Conservation (phyloP, 1,284 basidiomycete genomes). For the Leccinum griseonigrum region DNA sequence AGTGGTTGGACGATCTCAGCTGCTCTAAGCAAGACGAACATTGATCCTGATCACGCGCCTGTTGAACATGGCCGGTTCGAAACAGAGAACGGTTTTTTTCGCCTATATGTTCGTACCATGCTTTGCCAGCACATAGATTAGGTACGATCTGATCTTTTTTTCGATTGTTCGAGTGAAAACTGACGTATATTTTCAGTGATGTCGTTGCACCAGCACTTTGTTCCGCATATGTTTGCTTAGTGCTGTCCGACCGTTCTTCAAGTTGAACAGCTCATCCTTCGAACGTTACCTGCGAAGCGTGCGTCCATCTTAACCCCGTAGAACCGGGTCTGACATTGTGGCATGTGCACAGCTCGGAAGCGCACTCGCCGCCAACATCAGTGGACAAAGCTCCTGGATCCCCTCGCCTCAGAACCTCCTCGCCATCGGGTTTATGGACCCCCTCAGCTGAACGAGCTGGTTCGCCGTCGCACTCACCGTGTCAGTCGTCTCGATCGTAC, state of each 20-base stretch:
- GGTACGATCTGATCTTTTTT: too few species aligned
- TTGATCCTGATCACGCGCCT: conserved; percentile 96
- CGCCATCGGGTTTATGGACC: conserved; percentile 90
- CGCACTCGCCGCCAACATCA: conserved; percentile 76
- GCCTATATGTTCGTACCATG: conserved; percentile 97
- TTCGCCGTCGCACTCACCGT: conserved; percentile 94
- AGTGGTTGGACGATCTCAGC: conserved; percentile 99
- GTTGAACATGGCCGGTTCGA: conserved; percentile 86
- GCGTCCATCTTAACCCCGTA: conserved; percentile 68
- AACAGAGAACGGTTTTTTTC: conserved; percentile 83
- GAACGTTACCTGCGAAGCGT: conserved; percentile 83
- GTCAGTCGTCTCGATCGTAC: conserved; percentile 77
- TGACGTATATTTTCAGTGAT: conserved; percentile 43
- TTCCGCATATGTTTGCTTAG: conserved; percentile 65
- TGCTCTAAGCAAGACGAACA: conserved; percentile 94
- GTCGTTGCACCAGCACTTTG: conserved; percentile 96
- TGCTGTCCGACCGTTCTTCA: background rate
- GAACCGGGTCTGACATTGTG: conserved; percentile 3
- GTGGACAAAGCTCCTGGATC: conserved; percentile 93
- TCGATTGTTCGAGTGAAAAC: conserved; percentile 1
- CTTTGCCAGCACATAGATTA: conserved; percentile 97
- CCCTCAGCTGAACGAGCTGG: conserved; percentile 91
- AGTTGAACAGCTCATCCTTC: background rate
- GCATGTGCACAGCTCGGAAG: conserved; percentile 74
- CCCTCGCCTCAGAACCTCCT: conserved; percentile 86